Conservation (phyloP, 1,139 yeast species). For the Debaryomyces singareniensis region DNA sequence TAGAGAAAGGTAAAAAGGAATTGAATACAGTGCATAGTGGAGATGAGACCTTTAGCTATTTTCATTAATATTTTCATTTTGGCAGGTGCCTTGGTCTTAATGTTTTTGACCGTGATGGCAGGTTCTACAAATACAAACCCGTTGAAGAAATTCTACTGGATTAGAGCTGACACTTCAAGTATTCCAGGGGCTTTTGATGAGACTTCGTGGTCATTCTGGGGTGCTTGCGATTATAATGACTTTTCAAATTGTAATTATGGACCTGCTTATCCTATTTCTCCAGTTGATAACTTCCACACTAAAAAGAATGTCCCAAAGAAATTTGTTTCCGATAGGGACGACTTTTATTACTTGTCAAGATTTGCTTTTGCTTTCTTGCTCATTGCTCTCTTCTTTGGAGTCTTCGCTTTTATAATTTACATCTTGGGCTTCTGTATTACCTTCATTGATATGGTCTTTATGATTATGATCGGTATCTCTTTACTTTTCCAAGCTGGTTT, state of each 20-base stretch:
- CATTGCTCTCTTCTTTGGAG: constrained; percentile 51
- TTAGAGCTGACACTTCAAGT: constrained; percentile 57
- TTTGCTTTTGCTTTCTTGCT: constrained; percentile 64
- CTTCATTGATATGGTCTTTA: constrained; percentile 47
- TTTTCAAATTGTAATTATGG: constrained; percentile 40
- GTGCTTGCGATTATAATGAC: constrained; percentile 48
- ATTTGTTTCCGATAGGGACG: constrained; percentile 50
- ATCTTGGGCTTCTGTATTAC: constrained; percentile 39
- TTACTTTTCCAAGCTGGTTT: constrained; percentile 52
- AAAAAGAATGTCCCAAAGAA: constrained; percentile 43
- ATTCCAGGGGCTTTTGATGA: constrained; percentile 47
- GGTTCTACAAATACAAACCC: constrained; percentile 61
- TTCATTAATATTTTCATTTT: constrained; percentile 34
- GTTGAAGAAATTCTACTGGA: constrained; percentile 62
- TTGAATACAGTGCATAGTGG: background rate
- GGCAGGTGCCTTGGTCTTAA: constrained; percentile 50
- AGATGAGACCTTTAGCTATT: constrained; percentile 31
- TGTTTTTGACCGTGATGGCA: constrained; percentile 57
- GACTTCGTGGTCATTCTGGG: constrained; percentile 83
- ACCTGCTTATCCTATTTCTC: constrained; percentile 65
- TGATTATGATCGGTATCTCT: constrained; percentile 47
- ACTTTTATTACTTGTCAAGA: constrained; percentile 63
- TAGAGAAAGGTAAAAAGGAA: background rate
- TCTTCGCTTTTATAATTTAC: constrained; percentile 34
- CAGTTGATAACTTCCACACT: constrained; percentile 61